Evolutionary conservation across 2,329 filamentous ascomycete species (phyloP).

Genomic region (Phialocephala sp.): DNA sequence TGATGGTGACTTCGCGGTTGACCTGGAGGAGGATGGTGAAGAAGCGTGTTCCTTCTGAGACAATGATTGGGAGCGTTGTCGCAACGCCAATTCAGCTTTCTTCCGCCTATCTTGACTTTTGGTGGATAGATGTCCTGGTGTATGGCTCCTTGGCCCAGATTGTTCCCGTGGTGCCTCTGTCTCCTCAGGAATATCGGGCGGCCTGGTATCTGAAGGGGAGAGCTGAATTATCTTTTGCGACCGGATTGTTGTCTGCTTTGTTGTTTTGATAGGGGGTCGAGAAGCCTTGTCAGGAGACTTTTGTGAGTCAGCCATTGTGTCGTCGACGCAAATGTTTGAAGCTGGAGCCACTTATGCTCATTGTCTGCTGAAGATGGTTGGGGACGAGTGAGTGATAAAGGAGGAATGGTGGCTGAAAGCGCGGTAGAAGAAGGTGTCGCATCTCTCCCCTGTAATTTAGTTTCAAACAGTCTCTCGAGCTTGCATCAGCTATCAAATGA

Average conservation of each 20-base stretch:
- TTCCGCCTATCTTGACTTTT: conserved; percentile 53
- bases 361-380: conserved; percentile 33
- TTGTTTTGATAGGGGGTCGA: conserved; percentile 45
- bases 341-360: conserved; percentile 33
- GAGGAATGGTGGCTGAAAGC: conserved; percentile 24
- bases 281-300: conserved; percentile 41
- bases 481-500: conserved; percentile 10
- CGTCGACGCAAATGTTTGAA: conserved; percentile 34
- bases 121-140: conserved; percentile 64
- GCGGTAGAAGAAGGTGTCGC: conserved; percentile 25
- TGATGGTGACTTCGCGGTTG: conserved; percentile 30
- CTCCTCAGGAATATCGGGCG: conserved; percentile 46
- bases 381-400: conserved; percentile 10
- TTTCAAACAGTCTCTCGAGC: conserved; percentile 25
- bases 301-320: conserved; percentile 43
- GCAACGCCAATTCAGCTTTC: conserved; percentile 40
- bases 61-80: conserved; percentile 44
- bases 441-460: conserved; percentile 24
- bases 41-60: conserved; percentile 39
- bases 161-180: conserved; percentile 45
- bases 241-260: conserved; percentile 50
- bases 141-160: conserved; percentile 60
- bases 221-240: conserved; percentile 57
- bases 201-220: conserved; percentile 45
- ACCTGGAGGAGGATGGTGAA: conserved; percentile 31